A percentile compares a stretch with the other conserved stretches of the same genome.
Conservation (phyloP, 306 rosid species). For the Cucumis cinereus region DNA sequence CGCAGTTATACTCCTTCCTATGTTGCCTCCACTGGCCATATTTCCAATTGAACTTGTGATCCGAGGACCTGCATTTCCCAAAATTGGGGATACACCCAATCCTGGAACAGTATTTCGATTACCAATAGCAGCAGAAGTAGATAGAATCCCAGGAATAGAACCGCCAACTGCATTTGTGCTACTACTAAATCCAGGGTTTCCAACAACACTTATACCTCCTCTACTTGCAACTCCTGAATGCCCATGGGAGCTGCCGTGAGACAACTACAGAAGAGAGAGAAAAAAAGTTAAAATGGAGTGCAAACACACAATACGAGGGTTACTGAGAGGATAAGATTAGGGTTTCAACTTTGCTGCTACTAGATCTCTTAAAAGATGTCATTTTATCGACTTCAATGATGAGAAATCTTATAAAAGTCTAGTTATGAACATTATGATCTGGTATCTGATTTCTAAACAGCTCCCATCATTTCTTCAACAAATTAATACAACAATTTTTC, state of each 20-base stretch:
- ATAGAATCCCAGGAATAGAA: constrained; percentile 94
- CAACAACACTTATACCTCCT: constrained; percentile 96
- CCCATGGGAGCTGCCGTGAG: constrained; percentile 79
- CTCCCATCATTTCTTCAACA: not conserved
- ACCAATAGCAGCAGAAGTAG: constrained; percentile 86
- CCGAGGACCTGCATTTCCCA: constrained; percentile 76
- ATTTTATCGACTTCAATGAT: not conserved
- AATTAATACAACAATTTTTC: not conserved
- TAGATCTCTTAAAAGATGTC: not conserved
- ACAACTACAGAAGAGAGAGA: constrained; percentile 43
- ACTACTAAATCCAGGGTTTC: constrained; percentile 85
- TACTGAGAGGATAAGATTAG: constrained; percentile 12
- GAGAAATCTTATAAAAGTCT: not conserved
- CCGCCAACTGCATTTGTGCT: constrained; percentile 89
- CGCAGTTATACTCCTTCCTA: constrained; percentile 59
- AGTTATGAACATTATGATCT: not conserved
- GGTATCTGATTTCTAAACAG: not conserved
- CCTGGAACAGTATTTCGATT: constrained; percentile 87
- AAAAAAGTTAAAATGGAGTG: not conserved
- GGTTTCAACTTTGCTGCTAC: not conserved
- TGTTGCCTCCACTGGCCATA: constrained; percentile 78
- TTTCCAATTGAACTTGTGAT: constrained; percentile 85
- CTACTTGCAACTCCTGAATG: constrained; percentile 84
- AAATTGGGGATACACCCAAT: constrained; percentile 81
- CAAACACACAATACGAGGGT: not conserved